phyloP scores from a whole-genome alignment of 805 yeast species.

The Ogataea nakhonphanomensis region DNA sequence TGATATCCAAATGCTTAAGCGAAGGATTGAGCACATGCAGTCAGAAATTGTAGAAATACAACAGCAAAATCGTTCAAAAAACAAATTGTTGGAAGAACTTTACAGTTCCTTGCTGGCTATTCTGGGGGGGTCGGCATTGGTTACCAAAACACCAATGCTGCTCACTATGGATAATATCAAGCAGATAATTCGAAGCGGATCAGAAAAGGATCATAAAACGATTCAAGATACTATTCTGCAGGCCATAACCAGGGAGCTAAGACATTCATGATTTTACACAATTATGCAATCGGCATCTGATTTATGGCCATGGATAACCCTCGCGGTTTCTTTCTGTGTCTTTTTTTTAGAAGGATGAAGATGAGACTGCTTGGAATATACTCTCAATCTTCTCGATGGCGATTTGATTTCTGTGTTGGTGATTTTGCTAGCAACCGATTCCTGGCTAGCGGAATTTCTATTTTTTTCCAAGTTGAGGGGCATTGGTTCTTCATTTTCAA shows the following conservation, averaged over 20 bases:
- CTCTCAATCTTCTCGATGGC: too few species aligned
- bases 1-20: constrained; percentile 6
- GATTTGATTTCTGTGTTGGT: too few species aligned
- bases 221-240: neutral
- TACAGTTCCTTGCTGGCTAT: constrained; percentile 6
- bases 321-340: neutral
- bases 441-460: neutral
- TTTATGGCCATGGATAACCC: neutral
- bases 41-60: neutral
- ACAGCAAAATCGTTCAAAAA: neutral
- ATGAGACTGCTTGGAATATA: neutral
- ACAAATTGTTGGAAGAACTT: constrained; percentile 9
- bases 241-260: neutral
- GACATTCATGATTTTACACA: constrained; percentile 21
- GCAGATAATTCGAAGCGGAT: neutral
- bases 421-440: neutral
- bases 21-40: constrained; percentile 3
- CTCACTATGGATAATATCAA: constrained; percentile 4
- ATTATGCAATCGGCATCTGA: constrained; percentile 30
- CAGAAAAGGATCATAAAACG: constrained; percentile 1
- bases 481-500: constrained; percentile 1
- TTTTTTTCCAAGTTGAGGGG: constrained; percentile 1
- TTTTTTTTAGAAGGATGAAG: constrained; percentile 2
- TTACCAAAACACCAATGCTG: constrained; percentile 1
- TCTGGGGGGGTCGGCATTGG: constrained; percentile 3